Percentiles rank a stretch among this genome's conserved stretches.
Conservation (phyloP, 139 green algal genomes). For the Chlamydomonas eustigma region DNA sequence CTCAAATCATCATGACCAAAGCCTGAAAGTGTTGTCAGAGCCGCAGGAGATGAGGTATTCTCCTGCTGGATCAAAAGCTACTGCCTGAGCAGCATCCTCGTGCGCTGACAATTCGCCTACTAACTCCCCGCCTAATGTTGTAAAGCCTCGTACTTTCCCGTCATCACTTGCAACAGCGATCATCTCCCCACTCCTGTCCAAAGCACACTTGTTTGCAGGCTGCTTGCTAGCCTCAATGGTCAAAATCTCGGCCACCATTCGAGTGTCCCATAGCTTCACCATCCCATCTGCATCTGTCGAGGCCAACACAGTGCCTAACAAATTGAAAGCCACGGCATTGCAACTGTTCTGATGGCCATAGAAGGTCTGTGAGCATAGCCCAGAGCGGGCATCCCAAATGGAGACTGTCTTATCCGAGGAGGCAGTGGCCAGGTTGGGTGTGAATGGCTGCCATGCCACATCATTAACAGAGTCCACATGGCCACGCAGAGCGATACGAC, state of each 20-base stretch:
- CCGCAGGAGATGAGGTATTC: conserved; percentile 62
- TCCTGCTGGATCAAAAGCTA: conserved; percentile 59
- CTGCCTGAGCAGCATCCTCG: conserved; percentile 70
- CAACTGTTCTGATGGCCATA: conserved; percentile 79
- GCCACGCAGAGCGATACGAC: conserved; percentile 61
- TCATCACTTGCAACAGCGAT: conserved; percentile 70
- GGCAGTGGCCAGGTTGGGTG: conserved; percentile 40
- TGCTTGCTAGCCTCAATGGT: conserved; percentile 51
- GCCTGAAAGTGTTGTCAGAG: conserved; percentile 64
- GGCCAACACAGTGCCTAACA: conserved; percentile 42
- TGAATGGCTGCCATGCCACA: conserved; percentile 73
- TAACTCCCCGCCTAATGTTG: conserved; percentile 35
- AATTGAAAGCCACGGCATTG: conserved; percentile 64
- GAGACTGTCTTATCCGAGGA: conserved; percentile 82
- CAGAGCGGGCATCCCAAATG: conserved; percentile 72
- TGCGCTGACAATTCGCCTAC: conserved; percentile 61
- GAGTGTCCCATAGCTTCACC: conserved; percentile 81
- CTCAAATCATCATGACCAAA: conserved; percentile 55
- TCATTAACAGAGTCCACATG: conserved; percentile 86
- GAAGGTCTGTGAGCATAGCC: conserved; percentile 73
- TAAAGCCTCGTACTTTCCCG: conserved; percentile 48
- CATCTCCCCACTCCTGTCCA: conserved; percentile 62
- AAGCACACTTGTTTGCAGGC: conserved; percentile 61
- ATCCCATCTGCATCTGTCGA: conserved; percentile 72
- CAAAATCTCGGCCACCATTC: conserved; percentile 74